These are phyloP conservation scores for Penicillium polonicum DNA, from an alignment of 2,329 filamentous ascomycete genomes.

Conservation along the genomic window DNA sequence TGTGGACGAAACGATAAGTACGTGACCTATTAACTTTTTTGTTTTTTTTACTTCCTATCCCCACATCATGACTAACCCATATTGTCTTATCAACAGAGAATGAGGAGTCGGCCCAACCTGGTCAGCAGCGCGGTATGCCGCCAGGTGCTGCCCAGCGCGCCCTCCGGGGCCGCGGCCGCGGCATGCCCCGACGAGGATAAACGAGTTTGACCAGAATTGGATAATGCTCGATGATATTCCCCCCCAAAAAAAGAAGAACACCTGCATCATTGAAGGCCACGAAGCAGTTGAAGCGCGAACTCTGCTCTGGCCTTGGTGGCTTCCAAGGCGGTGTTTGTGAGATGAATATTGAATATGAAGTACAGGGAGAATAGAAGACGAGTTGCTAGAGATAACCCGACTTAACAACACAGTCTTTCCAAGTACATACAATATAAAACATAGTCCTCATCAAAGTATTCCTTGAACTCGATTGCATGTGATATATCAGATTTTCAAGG, in stretches of 20 bases:
- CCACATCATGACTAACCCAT: conserved; percentile 17
- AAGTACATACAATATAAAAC: conserved; percentile 10
- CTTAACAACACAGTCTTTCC: conserved; percentile 2
- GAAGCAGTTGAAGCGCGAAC: not conserved
- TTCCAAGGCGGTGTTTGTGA: conserved; percentile 14
- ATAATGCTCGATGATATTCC: conserved; percentile 18
- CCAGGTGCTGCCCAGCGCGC: conserved; percentile 86
- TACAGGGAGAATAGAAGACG: conserved; percentile 13
- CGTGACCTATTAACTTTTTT: conserved; percentile 24
- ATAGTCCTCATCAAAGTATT: conserved; percentile 8
- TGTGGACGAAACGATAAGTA: conserved; percentile 96
- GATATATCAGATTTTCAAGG: not conserved
- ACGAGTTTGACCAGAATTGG: conserved; percentile 28
- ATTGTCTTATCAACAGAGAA: conserved; percentile 57
- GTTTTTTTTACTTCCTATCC: not conserved
- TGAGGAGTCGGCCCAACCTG: conserved; percentile 83
- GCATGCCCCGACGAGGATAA: conserved; percentile 65
- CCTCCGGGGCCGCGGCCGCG: conserved; percentile 77
- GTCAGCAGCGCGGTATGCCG: conserved; percentile 72
- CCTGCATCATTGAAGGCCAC: not conserved
- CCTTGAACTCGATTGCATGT: not conserved
- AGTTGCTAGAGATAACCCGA: conserved; percentile 13
- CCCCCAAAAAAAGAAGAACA: conserved; percentile 14
- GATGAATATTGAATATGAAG: conserved; percentile 12
- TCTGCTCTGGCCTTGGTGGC: not conserved